A percentile compares a stretch with the other conserved stretches of the same genome.
Conservation (phyloP, 2,329 filamentous ascomycete genomes). For the Passalora sequoiae region DNA sequence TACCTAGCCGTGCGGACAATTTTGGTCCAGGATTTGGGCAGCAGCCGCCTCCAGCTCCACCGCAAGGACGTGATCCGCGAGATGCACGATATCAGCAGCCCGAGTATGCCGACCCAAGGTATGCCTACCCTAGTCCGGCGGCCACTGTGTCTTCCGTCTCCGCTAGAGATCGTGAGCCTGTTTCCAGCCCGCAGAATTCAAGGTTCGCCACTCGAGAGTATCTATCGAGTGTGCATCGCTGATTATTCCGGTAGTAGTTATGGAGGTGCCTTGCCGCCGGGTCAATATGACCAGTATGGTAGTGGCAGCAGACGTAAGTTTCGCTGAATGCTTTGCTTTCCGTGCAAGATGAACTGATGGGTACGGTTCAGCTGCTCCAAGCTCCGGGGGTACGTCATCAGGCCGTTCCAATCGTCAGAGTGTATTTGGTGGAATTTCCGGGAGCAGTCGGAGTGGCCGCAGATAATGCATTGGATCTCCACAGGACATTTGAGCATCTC, state of each 20-base stretch:
- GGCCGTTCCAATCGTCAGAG: conserved; percentile 17
- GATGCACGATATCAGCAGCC: conserved; percentile 28
- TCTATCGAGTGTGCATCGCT: conserved; percentile 15
- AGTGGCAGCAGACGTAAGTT: conserved; percentile 32
- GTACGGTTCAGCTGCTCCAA: conserved; percentile 24
- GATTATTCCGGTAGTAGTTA: conserved; percentile 28
- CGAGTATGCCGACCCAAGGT: conserved; percentile 31
- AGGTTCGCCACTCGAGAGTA: conserved; percentile 28
- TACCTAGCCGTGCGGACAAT: conserved; percentile 26
- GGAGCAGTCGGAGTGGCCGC: conserved; percentile 6
- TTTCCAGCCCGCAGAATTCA: conserved; percentile 26
- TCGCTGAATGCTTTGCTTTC: conserved; percentile 12
- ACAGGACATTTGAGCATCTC: too few species aligned
- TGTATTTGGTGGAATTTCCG: conserved; percentile 12
- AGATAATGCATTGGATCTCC: background rate
- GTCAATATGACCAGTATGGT: conserved; percentile 29
- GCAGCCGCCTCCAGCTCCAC: conserved; percentile 14
- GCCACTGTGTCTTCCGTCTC: conserved; percentile 29
- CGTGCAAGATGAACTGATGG: conserved; percentile 22
- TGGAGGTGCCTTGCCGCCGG: conserved; percentile 20
- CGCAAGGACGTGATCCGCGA: conserved; percentile 22
- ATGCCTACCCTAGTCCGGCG: conserved; percentile 35
- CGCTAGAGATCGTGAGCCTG: conserved; percentile 27
- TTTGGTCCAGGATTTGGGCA: conserved; percentile 23
- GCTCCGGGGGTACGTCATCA: conserved; percentile 9